A percentile compares a stretch with the other conserved stretches of the same genome.
Conservation (phyloP, 345 rosid species). For the Eucalyptus erythrocorys region DNA sequence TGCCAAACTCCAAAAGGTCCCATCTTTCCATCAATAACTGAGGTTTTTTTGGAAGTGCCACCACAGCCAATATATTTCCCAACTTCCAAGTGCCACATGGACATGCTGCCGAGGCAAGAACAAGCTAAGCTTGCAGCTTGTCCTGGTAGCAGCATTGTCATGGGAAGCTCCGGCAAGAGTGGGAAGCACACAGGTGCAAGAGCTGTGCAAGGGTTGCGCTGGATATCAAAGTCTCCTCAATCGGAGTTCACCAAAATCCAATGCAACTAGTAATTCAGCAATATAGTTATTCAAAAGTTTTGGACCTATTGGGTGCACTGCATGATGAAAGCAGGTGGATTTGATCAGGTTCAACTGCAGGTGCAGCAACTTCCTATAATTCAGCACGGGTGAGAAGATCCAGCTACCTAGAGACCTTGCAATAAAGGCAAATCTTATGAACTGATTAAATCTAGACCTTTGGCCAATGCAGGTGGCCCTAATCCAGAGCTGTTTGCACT, state of each 20-base stretch:
- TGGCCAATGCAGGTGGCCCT: background rate
- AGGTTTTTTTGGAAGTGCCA: slow-evolving; percentile 4
- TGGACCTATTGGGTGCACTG: background rate
- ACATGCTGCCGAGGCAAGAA: background rate
- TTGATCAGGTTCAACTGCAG: slow-evolving; percentile 16
- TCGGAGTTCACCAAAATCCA: background rate
- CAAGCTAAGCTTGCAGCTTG: slow-evolving; percentile 1
- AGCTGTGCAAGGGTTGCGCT: background rate
- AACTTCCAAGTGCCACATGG: slow-evolving; percentile 2
- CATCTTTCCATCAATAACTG: slow-evolving; percentile 10
- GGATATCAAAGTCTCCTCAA: background rate
- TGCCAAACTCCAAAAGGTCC: slow-evolving; percentile 7
- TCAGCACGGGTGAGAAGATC: background rate
- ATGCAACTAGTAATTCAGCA: background rate
- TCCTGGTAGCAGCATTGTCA: background rate
- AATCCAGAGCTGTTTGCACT: background rate
- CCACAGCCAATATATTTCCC: slow-evolving; percentile 9
- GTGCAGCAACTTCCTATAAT: slow-evolving; percentile 13
- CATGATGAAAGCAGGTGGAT: slow-evolving; percentile 13
- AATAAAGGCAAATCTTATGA: background rate
- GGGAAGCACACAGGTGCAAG: background rate
- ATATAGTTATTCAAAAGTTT: background rate
- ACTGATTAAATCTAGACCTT: background rate
- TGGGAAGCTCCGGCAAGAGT: background rate
- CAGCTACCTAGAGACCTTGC: background rate